phyloP scores from a whole-genome alignment of 2,329 filamentous ascomycete genomes.

The Colletotrichum incanum region DNA sequence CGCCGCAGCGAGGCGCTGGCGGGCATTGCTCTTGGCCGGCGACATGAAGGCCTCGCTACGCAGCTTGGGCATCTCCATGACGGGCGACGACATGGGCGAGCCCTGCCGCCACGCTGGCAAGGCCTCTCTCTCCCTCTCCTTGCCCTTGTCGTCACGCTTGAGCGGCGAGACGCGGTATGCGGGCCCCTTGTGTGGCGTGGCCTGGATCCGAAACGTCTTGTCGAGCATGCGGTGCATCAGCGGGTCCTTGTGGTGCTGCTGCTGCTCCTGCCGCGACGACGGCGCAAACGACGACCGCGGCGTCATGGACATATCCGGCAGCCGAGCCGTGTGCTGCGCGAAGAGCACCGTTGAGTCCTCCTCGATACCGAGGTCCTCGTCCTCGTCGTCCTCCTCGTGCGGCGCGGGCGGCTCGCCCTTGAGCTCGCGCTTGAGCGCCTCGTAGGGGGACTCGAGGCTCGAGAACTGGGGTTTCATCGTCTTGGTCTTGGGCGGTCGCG shows the following conservation, averaged over 20 bases:
- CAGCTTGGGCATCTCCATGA: constrained; percentile 85
- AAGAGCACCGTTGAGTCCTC: constrained; percentile 65
- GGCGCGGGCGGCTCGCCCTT: constrained; percentile 56
- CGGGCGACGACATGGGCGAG: constrained; percentile 80
- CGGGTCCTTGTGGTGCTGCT: constrained; percentile 72
- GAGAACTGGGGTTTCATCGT: constrained; percentile 70
- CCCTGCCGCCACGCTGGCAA: constrained; percentile 63
- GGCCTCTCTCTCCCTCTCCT: constrained; percentile 51
- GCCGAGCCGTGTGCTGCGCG: constrained; percentile 67
- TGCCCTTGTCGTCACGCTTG: constrained; percentile 52
- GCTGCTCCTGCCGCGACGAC: constrained; percentile 62
- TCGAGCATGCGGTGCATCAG: constrained; percentile 93
- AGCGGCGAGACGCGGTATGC: constrained; percentile 62
- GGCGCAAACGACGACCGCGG: constrained; percentile 55
- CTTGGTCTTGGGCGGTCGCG: constrained; percentile 69
- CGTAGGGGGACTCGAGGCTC: constrained; percentile 83
- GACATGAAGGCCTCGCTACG: constrained; percentile 90
- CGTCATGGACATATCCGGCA: constrained; percentile 77
- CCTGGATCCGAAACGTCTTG: constrained; percentile 94
- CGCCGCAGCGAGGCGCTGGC: constrained; percentile 60
- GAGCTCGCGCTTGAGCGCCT: constrained; percentile 79
- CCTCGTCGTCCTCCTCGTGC: constrained; percentile 53
- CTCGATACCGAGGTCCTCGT: constrained; percentile 58
- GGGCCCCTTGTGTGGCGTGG: constrained; percentile 81
- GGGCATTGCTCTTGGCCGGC: constrained; percentile 68